A percentile compares a stretch with the other conserved stretches of the same genome.
phyloP scores from a whole-genome alignment of 129 eudicot species.

The Saussurea involucrata region DNA sequence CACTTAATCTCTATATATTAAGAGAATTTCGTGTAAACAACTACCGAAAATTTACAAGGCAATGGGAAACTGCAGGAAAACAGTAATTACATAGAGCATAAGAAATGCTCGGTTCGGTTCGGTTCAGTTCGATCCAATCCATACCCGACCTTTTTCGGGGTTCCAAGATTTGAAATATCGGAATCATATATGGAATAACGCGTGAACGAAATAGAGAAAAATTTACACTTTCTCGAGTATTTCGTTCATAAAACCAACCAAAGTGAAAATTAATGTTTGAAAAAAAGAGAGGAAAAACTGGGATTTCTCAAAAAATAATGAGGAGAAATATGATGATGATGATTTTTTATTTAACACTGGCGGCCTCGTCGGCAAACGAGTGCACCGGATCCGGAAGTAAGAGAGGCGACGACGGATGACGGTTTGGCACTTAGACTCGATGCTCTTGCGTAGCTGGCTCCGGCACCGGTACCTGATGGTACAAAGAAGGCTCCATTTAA shows the following conservation, averaged over 20 bases:
- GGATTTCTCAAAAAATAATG: constrained; percentile 22
- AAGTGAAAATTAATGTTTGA: constrained; percentile 20
- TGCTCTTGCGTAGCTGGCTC: constrained; percentile 84
- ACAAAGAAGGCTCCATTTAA: constrained; percentile 85
- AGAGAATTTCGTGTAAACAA: constrained; percentile 22
- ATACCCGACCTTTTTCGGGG: constrained; percentile 26
- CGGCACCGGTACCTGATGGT: constrained; percentile 78
- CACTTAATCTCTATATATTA: constrained; percentile 20
- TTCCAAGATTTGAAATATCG: constrained; percentile 24
- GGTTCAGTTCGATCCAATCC: constrained; percentile 6
- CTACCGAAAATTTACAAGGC: constrained; percentile 20
- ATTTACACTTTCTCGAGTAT: constrained; percentile 45
- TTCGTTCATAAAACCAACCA: constrained; percentile 18
- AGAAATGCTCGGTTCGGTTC: constrained; percentile 5
- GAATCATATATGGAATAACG: constrained; percentile 41
- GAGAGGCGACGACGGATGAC: constrained; percentile 67
- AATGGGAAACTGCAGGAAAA: constrained; percentile 9
- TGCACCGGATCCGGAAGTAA: constrained; percentile 82
- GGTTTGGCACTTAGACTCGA: constrained; percentile 89
- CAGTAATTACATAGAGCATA: constrained; percentile 37
- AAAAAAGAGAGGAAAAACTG: constrained; percentile 21
- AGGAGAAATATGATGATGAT: constrained; percentile 23
- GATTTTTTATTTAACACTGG: constrained; percentile 38
- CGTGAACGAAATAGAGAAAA: constrained; percentile 15
- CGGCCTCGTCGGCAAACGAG: constrained; percentile 67